These are phyloP conservation scores for Cryphonectria naterciae DNA, from an alignment of 2,329 filamentous ascomycete species.

Conservation along the genomic window DNA sequence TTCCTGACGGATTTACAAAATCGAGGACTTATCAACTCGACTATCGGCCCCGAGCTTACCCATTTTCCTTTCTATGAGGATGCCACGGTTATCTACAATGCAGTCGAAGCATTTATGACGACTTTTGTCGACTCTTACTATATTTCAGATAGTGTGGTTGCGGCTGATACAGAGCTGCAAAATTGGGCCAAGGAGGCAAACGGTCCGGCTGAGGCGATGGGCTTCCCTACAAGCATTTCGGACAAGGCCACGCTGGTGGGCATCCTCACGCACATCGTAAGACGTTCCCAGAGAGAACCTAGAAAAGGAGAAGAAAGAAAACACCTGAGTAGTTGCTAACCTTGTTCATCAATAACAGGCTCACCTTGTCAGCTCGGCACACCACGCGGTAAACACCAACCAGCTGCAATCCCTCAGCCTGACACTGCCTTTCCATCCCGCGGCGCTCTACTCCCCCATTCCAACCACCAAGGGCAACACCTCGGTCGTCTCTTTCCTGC, in stretches of 20 bases:
- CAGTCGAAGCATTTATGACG: constrained; percentile 44
- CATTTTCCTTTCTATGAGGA: constrained; percentile 52
- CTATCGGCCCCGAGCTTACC: constrained; percentile 42
- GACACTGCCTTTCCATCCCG: constrained; percentile 47
- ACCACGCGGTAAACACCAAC: constrained; percentile 49
- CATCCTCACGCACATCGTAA: constrained; percentile 44
- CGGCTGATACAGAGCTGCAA: constrained; percentile 46
- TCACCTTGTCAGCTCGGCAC: constrained; percentile 42
- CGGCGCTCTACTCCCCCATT: constrained; percentile 44
- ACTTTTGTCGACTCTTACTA: constrained; percentile 52
- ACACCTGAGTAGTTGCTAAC: no score
- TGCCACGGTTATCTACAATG: constrained; percentile 41
- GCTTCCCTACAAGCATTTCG: constrained; percentile 43
- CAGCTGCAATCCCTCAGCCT: constrained; percentile 42
- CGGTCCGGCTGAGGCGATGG: constrained; percentile 41
- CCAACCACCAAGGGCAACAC: constrained; percentile 44
- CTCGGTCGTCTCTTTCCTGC: constrained; percentile 43
- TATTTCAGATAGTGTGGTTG: constrained; percentile 37
- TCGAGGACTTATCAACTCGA: constrained; percentile 46
- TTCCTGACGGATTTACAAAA: constrained; percentile 42
- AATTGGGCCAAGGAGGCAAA: constrained; percentile 49
- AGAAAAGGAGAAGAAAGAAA: neutral
- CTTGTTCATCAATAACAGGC: constrained; percentile 31
- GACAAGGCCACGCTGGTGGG: constrained; percentile 41
- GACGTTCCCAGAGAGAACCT: neutral